Percentiles rank a stretch among this genome's conserved stretches.
phyloP scores from a whole-genome alignment of 1,284 basidiomycete species.

The Leccinum fuscescens region DNA sequence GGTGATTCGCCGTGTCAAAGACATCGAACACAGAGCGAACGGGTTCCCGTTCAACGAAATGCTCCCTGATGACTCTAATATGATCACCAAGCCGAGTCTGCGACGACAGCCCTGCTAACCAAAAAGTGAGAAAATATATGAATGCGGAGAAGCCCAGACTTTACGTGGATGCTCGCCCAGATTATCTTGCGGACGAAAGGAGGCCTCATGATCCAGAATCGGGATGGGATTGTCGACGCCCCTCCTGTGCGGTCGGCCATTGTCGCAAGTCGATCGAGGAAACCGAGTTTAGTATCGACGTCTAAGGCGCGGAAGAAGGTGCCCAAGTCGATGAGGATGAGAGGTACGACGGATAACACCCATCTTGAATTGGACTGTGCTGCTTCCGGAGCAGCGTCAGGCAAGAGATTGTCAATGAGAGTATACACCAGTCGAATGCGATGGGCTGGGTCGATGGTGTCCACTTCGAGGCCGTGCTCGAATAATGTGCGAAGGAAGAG shows the following conservation, averaged over 20 bases:
- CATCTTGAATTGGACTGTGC: no score
- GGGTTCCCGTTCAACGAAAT: conserved; percentile 20
- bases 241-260: conserved; percentile 9
- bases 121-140: conserved; percentile 1
- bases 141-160: not conserved
- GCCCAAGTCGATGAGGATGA: no score
- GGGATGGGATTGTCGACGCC: conserved; percentile 5
- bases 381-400: no score
- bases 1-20: conserved; percentile 23
- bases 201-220: conserved; percentile 1
- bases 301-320: no score
- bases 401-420: no score
- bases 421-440: no score
- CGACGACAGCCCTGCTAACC: conserved; percentile 1
- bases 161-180: conserved; percentile 14
- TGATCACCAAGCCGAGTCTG: conserved; percentile 13
- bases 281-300: no score
- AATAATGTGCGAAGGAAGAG: no score
- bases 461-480: no score
- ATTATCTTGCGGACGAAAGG: conserved; percentile 9
- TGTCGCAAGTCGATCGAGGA: no score
- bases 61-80: conserved; percentile 23
- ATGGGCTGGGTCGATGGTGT: no score
- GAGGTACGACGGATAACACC: no score
- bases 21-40: conserved; percentile 32